Evolutionary conservation across 768 basidiomycete genomes (phyloP).

Genomic region (Bullera alba): DNA sequence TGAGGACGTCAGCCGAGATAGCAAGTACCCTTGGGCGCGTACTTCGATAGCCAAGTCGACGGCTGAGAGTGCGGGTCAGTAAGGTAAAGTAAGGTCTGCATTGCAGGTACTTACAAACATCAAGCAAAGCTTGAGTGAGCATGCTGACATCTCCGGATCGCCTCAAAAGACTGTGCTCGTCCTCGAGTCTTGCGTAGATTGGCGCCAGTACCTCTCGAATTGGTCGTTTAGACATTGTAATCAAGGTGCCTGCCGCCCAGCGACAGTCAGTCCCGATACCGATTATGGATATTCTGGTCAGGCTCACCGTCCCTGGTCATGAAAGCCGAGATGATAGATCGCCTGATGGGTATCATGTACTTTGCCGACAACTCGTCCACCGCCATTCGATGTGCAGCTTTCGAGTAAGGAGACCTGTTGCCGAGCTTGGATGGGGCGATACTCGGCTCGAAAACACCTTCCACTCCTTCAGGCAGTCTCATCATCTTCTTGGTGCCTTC

Average conservation of each 20-base stretch:
- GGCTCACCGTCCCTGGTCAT: constrained; percentile 43
- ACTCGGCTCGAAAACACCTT: constrained; percentile 43
- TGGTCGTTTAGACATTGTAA: constrained; percentile 30
- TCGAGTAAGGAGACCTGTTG: constrained; percentile 14
- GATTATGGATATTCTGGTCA: too few relatives aligned
- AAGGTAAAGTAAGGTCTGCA: not conserved
- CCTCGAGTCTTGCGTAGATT: constrained; percentile 39
- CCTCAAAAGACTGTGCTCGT: constrained; percentile 38
- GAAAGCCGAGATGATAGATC: constrained; percentile 40
- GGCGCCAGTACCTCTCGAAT: constrained; percentile 34
- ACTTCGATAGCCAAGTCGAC: constrained; percentile 43
- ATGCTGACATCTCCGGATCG: constrained; percentile 43
- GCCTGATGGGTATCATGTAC: constrained; percentile 44
- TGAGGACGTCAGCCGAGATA: not conserved
- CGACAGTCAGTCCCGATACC: not conserved
- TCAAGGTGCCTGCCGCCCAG: constrained; percentile 31
- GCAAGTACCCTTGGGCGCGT: not conserved
- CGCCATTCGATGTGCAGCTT: constrained; percentile 37
- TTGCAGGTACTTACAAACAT: constrained; percentile 30
- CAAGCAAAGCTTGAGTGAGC: constrained; percentile 42
- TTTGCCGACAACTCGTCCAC: constrained; percentile 42
- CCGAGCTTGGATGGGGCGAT: constrained; percentile 10
- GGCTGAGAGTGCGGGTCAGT: constrained; percentile 11
- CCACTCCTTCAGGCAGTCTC: constrained; percentile 42
- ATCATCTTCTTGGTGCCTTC: constrained; percentile 2